A percentile compares a stretch with the other conserved stretches of the same genome.
Evolutionary conservation across 169 alveolate genomes (phyloP).

Genomic region (Eimeria maxima): DNA sequence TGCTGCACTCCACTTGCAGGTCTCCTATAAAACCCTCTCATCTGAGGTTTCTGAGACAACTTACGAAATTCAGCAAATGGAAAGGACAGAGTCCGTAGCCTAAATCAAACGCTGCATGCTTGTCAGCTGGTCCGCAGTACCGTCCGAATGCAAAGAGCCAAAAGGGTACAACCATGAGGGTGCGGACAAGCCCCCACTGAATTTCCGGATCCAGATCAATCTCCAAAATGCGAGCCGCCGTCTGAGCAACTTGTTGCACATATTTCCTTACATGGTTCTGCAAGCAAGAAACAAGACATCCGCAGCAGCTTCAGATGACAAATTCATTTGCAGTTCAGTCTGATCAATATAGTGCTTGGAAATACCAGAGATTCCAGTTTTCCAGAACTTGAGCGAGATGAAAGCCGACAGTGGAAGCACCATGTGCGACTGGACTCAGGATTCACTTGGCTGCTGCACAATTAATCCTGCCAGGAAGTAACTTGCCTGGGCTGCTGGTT

Average conservation of each 20-base stretch:
- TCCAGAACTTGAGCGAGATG: background rate
- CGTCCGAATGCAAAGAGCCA: slow-evolving; percentile 49
- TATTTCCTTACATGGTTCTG: background rate
- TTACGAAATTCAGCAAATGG: slow-evolving; percentile 33
- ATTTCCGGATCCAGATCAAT: background rate
- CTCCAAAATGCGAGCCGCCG: slow-evolving; percentile 10
- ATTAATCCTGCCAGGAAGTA: background rate
- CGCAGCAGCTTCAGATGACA: background rate
- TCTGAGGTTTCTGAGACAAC: background rate
- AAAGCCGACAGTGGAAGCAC: background rate
- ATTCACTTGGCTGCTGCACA: background rate
- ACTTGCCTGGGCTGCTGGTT: slow-evolving; percentile 3
- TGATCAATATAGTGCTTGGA: too few species aligned
- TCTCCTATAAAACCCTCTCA: background rate
- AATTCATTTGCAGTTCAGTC: background rate
- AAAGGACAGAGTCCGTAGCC: slow-evolving; percentile 60
- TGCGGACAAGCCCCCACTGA: slow-evolving; percentile 51
- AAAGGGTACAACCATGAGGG: slow-evolving; percentile 33
- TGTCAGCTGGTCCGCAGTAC: slow-evolving; percentile 66
- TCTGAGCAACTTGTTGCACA: slow-evolving; percentile 6
- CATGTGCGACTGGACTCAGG: background rate
- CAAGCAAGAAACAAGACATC: background rate
- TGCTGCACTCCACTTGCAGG: background rate
- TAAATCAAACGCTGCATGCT: slow-evolving; percentile 18
- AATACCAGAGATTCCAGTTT: background rate